Evolutionary conservation across 2,329 filamentous ascomycete genomes (phyloP).

Genomic region (Scedosporium boydii): DNA sequence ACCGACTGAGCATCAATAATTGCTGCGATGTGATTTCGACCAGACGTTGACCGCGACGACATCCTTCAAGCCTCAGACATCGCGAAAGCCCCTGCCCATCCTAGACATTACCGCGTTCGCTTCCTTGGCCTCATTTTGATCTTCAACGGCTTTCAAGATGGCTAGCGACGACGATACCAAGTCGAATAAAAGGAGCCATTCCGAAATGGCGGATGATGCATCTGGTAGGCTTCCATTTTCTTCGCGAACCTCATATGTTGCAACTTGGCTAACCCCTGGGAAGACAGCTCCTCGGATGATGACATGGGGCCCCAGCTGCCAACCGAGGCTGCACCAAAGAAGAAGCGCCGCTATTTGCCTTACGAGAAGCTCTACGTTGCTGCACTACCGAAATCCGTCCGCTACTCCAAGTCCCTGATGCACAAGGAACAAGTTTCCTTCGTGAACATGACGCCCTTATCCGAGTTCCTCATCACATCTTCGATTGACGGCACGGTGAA

Average conservation of each 20-base stretch:
- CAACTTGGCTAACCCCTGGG: constrained; percentile 2
- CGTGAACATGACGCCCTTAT: constrained; percentile 77
- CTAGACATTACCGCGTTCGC: too few relatives aligned
- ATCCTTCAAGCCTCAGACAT: too few relatives aligned
- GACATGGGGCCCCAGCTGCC: constrained; percentile 92
- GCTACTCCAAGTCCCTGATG: constrained; percentile 96
- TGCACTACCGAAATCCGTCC: constrained; percentile 68
- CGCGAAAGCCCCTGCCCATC: too few relatives aligned
- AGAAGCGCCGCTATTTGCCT: constrained; percentile 81
- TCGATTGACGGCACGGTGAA: constrained; percentile 95
- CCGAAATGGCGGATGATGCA: not conserved
- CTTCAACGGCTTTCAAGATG: not conserved
- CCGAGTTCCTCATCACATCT: constrained; percentile 91
- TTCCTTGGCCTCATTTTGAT: not conserved
- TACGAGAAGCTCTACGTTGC: constrained; percentile 94
- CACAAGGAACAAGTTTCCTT: constrained; percentile 92
- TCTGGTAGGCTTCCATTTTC: constrained; percentile 1
- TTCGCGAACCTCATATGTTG: not conserved
- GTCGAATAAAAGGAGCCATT: constrained; percentile 16
- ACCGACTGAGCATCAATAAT: too few relatives aligned
- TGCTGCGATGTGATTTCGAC: too few relatives aligned
- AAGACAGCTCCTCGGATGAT: constrained; percentile 59
- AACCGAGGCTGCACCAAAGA: constrained; percentile 68
- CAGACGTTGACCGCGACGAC: too few relatives aligned
- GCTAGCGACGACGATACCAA: constrained; percentile 21